Conservation (phyloP, 2,329 filamentous ascomycete species). For the Penicillium brasilianum region DNA sequence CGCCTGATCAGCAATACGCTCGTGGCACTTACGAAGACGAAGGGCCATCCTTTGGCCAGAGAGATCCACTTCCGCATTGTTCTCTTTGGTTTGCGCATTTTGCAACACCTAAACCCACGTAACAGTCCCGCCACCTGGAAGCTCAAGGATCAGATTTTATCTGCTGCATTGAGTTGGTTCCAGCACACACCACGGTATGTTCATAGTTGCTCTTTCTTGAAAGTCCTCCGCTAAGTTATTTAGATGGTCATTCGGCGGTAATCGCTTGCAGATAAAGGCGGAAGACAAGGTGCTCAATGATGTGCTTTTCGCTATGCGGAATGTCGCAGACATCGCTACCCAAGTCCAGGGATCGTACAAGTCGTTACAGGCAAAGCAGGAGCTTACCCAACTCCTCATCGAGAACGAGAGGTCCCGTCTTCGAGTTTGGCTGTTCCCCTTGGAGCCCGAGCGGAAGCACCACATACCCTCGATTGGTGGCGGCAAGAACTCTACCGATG, state of each 20-base stretch:
- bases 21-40: constrained; percentile 71
- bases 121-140: constrained; percentile 74
- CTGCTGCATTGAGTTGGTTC: constrained; percentile 90
- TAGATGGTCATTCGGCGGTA: constrained; percentile 93
- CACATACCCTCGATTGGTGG: constrained; percentile 53
- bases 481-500: constrained; percentile 48
- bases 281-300: constrained; percentile 83
- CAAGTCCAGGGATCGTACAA: constrained; percentile 60
- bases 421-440: constrained; percentile 85
- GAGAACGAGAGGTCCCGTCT: constrained; percentile 84
- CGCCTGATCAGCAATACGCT: constrained; percentile 81
- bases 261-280: constrained; percentile 89
- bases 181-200: constrained; percentile 69
- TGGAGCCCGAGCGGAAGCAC: constrained; percentile 67
- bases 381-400: constrained; percentile 78
- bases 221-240: constrained; percentile 24
- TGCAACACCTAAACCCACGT: constrained; percentile 70
- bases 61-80: constrained; percentile 92
- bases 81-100: constrained; percentile 77
- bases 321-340: constrained; percentile 64
- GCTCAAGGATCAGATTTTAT: constrained; percentile 86
- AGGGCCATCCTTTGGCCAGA: constrained; percentile 81
- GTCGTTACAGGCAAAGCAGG: constrained; percentile 76
- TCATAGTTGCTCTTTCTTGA: background rate
- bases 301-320: constrained; percentile 69